Conservation (phyloP, 1,284 basidiomycete species). For the Sporisorium reilianum region DNA sequence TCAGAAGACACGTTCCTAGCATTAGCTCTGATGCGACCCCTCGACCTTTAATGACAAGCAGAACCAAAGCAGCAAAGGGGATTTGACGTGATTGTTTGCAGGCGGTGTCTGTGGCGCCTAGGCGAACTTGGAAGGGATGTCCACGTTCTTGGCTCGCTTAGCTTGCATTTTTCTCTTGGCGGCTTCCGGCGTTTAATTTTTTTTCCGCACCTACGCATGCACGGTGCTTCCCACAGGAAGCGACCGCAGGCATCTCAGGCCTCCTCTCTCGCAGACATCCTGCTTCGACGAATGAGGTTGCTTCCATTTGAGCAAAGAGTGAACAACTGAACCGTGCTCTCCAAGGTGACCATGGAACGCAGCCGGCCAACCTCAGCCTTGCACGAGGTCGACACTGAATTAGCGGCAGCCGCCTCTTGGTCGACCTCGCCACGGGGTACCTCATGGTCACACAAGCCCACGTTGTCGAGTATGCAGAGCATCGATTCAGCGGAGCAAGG, state of each 20-base stretch:
- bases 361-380: not conserved
- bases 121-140: conserved; percentile 23
- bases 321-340: conserved; percentile 1
- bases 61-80: not conserved
- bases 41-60: too few relatives aligned
- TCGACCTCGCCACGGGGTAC: not conserved
- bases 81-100: not conserved
- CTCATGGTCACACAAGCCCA: not conserved
- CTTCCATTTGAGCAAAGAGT: conserved; percentile 4
- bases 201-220: not conserved
- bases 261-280: not conserved
- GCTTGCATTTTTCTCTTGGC: conserved; percentile 16
- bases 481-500: not conserved
- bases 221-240: not conserved
- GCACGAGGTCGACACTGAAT: conserved; percentile 1
- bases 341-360: not conserved
- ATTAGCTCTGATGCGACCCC: not conserved
- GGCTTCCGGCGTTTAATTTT: not conserved
- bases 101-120: not conserved
- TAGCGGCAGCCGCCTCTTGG: not conserved
- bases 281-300: conserved; percentile 10
- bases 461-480: not conserved
- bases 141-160: conserved; percentile 44
- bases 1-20: conserved; percentile 26
- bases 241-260: conserved; percentile 2